Evolutionary conservation across 1,284 basidiomycete species (phyloP), one percentile per base, ranked within the genome.

Genomic region (Heimioporus retisporus): DNA sequence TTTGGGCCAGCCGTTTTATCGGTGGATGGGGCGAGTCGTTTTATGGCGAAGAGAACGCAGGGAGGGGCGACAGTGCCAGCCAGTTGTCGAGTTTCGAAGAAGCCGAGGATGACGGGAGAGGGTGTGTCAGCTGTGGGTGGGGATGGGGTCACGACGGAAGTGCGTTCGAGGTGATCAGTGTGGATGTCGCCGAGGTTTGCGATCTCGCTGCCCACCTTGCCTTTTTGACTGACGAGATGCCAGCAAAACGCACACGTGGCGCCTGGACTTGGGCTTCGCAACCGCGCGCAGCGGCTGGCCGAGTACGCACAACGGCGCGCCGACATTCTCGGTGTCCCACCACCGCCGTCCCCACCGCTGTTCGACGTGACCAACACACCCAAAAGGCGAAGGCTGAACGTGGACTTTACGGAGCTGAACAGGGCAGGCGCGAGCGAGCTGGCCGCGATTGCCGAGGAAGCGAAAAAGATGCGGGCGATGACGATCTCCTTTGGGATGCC

Each of bases 81-180:
- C 72, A 68, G 64, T 74, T 72, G 73, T 67, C 65, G 71, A 75
- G 70, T 72, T 79, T 70, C 66, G 79, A 66, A 73, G 87, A 88
- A 73, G 88, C 88, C 54, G 84, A 86, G 48, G 86, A 88, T 51
- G 93, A 92, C 73, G 90, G 90, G 31, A 79, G 89, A 63, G 81
- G 84, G 25, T 75, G 92, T 70, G 80, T 87, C 53, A 93, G 91
- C 77, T 88, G 87, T 23, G 87, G 87, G 1, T 93, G 91, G 91
- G 91, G 91, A 46, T 88, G 86, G 69, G 88, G 89, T 8, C 92
- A 93, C 71, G 91, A 93, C 67, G 92, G 92, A 40, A 89, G 89
- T 71, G 92, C 89, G 25, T 85, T 93, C 71, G 92, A 93, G 79
- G 84, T 93, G 57, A 72, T 93, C 31, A 81, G 82, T 42, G 89